phyloP scores from a whole-genome alignment of 768 basidiomycete genomes.

The Suillus spraguei region DNA sequence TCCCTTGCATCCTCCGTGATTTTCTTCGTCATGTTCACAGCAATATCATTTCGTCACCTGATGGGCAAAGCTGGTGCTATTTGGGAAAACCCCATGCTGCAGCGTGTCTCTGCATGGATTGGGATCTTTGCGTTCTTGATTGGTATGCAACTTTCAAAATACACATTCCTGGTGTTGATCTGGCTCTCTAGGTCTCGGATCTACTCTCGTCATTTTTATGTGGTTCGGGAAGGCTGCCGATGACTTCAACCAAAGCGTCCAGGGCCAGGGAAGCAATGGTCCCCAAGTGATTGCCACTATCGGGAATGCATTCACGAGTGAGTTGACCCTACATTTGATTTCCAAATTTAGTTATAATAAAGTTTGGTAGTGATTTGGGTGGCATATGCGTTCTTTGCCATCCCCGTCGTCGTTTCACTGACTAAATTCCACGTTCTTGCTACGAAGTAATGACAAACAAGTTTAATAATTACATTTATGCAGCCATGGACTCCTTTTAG shows the following conservation, averaged over 20 bases:
- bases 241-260: constrained; percentile 72
- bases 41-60: constrained; percentile 67
- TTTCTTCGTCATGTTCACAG: constrained; percentile 67
- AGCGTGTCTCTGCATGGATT: constrained; percentile 68
- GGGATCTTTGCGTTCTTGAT: constrained; percentile 78
- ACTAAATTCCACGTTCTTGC: constrained; percentile 67
- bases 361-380: constrained; percentile 69
- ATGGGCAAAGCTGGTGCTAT: constrained; percentile 53
- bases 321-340: constrained; percentile 30
- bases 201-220: constrained; percentile 75
- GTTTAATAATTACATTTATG: not conserved
- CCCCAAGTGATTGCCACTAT: constrained; percentile 61
- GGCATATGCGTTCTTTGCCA: constrained; percentile 71
- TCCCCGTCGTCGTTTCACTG: constrained; percentile 69
- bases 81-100: constrained; percentile 60
- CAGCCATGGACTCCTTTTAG: not conserved
- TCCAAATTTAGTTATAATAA: constrained; percentile 5
- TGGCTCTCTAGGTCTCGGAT: constrained; percentile 52
- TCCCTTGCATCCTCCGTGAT: constrained; percentile 56
- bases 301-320: constrained; percentile 79
- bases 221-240: constrained; percentile 80
- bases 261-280: constrained; percentile 50
- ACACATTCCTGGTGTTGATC: constrained; percentile 7
- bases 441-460: constrained; percentile 35
- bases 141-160: constrained; percentile 41